Evolutionary conservation across 2,329 filamentous ascomycete genomes (phyloP).

Genomic region (Sodiomyces alkalinus): DNA sequence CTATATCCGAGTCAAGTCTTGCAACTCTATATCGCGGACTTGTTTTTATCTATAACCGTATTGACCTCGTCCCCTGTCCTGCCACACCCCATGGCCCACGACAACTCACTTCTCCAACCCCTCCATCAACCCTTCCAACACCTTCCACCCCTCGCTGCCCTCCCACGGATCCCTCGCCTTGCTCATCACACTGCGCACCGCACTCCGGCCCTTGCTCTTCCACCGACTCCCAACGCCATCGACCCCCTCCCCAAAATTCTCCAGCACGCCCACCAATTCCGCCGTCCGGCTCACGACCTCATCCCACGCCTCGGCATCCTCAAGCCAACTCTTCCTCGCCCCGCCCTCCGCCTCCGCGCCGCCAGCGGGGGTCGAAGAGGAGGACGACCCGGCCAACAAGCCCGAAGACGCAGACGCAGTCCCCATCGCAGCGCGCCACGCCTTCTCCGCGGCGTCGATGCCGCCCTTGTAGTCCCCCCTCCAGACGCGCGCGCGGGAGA

Average conservation of each 20-base stretch:
- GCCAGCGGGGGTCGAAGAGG: too few species aligned
- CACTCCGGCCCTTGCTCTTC: conserved; percentile 78
- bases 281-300: conserved; percentile 64
- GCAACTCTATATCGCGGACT: too few species aligned
- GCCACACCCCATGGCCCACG: too few species aligned
- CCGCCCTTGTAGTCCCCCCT: conserved; percentile 54
- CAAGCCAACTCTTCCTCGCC: conserved; percentile 28
- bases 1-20: too few species aligned
- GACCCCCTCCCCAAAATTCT: conserved; percentile 55
- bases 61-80: too few species aligned
- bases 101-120: conserved; percentile 35
- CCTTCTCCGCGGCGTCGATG: conserved; percentile 74
- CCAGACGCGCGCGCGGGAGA: conserved; percentile 61
- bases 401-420: conserved; percentile 1
- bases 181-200: conserved; percentile 68
- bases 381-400: too few species aligned
- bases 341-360: conserved; percentile 8
- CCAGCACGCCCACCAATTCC: conserved; percentile 67
- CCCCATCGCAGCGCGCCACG: conserved; percentile 56
- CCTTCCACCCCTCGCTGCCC: conserved; percentile 52
- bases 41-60: too few species aligned
- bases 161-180: conserved; percentile 75
- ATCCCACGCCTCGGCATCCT: conserved; percentile 50
- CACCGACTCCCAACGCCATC: conserved; percentile 63
- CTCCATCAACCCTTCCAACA: conserved; percentile 39